A percentile compares a stretch with the other conserved stretches of the same genome.
Conservation (phyloP, 305 asterid genomes). For the Rubia tinctorum region DNA sequence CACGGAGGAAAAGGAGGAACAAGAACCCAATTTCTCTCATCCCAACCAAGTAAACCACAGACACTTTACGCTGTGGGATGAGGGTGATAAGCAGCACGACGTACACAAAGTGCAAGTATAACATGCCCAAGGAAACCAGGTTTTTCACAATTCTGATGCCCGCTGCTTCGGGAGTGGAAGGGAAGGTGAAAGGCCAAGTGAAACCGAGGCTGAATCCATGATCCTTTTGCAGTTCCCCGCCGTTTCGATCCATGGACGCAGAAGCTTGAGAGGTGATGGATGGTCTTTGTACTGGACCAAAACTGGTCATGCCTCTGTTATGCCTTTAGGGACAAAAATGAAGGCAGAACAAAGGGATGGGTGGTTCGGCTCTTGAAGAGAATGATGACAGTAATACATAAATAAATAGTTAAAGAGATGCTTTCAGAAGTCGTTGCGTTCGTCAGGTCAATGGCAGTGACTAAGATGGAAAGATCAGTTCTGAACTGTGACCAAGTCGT, state of each 20-base stretch:
- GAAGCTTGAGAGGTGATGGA: slow-evolving; percentile 27
- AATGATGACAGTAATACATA: background rate
- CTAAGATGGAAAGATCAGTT: background rate
- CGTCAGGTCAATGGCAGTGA: background rate
- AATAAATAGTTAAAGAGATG: background rate
- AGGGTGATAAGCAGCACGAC: slow-evolving; percentile 60
- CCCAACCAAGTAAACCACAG: slow-evolving; percentile 44
- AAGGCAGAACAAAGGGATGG: background rate
- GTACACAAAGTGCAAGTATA: slow-evolving; percentile 48
- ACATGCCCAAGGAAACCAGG: slow-evolving; percentile 31
- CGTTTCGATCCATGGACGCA: slow-evolving; percentile 11
- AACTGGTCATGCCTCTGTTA: slow-evolving; percentile 30
- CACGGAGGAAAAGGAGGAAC: slow-evolving; percentile 42
- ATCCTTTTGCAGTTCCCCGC: slow-evolving; percentile 12
- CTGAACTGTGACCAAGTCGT: slow-evolving; percentile 1
- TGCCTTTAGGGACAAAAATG: background rate
- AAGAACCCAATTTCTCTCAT: slow-evolving; percentile 44
- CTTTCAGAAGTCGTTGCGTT: background rate
- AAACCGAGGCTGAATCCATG: slow-evolving; percentile 24
- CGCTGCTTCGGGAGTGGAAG: slow-evolving; percentile 49
- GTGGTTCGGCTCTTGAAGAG: background rate
- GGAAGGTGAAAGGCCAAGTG: slow-evolving; percentile 50
- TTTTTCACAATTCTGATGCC: slow-evolving; percentile 45
- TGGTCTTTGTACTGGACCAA: slow-evolving; percentile 42
- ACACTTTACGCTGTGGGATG: slow-evolving; percentile 48